Conservation (phyloP, 495 filamentous ascomycete genomes). For the Thozetella sp. region DNA sequence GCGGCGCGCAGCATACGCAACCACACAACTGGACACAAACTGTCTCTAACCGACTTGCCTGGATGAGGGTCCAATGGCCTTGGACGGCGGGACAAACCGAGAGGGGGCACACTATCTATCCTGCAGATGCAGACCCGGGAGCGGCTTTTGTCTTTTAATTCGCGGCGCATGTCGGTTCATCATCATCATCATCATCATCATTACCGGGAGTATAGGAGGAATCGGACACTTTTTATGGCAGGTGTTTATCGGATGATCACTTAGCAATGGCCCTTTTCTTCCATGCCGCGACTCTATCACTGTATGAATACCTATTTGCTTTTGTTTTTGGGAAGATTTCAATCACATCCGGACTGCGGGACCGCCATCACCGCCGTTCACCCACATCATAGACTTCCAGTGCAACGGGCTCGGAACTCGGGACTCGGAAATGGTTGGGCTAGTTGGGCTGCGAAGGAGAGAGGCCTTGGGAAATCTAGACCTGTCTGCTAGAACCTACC, state of each 20-base stretch:
- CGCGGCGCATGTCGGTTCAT: too few relatives aligned
- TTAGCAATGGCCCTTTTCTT: neutral
- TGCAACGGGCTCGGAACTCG: too few relatives aligned
- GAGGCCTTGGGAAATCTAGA: neutral
- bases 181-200: neutral
- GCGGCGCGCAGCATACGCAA: neutral
- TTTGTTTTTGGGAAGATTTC: too few relatives aligned
- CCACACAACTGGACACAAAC: neutral
- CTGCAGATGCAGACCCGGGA: neutral
- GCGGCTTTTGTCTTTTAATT: neutral
- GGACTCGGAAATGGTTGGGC: neutral
- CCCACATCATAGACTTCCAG: neutral
- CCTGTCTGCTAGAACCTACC: neutral
- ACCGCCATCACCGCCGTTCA: neutral
- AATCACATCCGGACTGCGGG: neutral
- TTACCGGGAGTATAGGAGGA: neutral
- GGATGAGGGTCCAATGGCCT: neutral
- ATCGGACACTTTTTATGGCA: neutral
- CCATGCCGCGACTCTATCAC: neutral
- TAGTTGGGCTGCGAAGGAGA: neutral
- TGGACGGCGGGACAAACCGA: neutral
- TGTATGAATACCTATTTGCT: conserved; percentile 4
- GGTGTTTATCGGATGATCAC: neutral
- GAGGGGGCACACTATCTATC: neutral
- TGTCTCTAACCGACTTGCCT: neutral